These are phyloP conservation scores for Solanum chilense DNA, from an alignment of 257 asterid species.

Conservation along the genomic window DNA sequence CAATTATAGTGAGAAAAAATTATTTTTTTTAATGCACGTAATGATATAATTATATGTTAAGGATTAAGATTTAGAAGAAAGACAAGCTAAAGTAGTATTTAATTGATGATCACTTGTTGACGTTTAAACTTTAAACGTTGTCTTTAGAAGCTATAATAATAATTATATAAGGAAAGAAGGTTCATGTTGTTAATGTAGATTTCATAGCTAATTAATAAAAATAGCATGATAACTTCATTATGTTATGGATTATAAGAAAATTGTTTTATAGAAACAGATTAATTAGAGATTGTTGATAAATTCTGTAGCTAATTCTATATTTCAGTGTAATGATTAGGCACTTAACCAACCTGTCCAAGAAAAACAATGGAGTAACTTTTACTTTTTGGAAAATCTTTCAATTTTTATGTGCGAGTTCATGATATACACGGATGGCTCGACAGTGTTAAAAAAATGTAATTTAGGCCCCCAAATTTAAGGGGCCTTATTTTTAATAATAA, in stretches of 20 bases:
- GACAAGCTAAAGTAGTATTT: background rate
- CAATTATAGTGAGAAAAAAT: background rate
- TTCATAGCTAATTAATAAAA: background rate
- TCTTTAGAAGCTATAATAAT: background rate
- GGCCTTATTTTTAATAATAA: too few species aligned
- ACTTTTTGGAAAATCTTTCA: background rate
- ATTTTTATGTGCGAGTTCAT: background rate
- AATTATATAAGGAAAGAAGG: background rate
- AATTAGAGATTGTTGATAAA: background rate
- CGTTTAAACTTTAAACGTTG: background rate
- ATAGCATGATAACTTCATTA: background rate
- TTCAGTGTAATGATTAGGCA: background rate
- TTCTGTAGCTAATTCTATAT: too few species aligned
- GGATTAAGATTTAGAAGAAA: background rate
- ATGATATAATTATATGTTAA: background rate
- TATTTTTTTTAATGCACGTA: background rate
- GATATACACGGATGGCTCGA: too few species aligned
- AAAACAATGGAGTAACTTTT: background rate
- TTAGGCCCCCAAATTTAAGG: too few species aligned
- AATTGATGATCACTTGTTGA: constrained; percentile 16
- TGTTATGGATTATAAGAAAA: background rate
- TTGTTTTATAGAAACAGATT: background rate
- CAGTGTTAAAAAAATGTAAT: accelerated
- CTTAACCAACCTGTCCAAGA: background rate
- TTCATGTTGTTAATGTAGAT: background rate